phyloP scores from a whole-genome alignment of 129 eudicot species.

The Heracleum sosnowskyi region DNA sequence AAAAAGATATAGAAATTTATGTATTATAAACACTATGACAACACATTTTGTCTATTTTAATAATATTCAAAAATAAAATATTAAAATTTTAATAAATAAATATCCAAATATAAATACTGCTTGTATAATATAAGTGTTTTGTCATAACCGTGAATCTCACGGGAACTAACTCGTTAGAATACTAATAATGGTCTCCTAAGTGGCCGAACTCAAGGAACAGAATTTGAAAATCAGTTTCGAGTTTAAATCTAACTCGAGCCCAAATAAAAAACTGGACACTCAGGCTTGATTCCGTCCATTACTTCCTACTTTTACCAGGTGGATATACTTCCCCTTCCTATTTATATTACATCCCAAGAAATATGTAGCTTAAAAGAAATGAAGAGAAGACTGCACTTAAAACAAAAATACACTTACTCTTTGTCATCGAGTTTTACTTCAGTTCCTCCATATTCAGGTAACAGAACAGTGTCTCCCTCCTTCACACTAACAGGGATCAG shows the following conservation, averaged over 20 bases:
- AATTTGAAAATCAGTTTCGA: not conserved
- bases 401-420: conserved; percentile 36
- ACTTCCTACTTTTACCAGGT: not conserved
- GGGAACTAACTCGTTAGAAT: not conserved
- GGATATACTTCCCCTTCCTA: not conserved
- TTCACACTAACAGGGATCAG: conserved; percentile 51
- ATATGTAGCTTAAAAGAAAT: not conserved
- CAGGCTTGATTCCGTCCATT: not conserved
- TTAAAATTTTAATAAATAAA: too few relatives aligned
- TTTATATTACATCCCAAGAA: not conserved
- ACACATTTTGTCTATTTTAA: too few relatives aligned
- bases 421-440: conserved; percentile 63
- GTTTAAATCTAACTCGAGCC: not conserved
- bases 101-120: too few relatives aligned
- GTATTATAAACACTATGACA: too few relatives aligned
- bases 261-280: not conserved
- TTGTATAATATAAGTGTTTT: too few relatives aligned
- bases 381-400: not conserved
- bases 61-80: too few relatives aligned
- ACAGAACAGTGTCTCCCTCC: conserved; percentile 65
- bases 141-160: not conserved
- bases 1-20: too few relatives aligned
- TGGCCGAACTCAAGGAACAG: not conserved
- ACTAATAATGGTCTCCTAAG: not conserved
- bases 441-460: conserved; percentile 75